Base-by-base conservation (phyloP, 257 asterid species). In the Fraxinus cuspidata region DNA sequence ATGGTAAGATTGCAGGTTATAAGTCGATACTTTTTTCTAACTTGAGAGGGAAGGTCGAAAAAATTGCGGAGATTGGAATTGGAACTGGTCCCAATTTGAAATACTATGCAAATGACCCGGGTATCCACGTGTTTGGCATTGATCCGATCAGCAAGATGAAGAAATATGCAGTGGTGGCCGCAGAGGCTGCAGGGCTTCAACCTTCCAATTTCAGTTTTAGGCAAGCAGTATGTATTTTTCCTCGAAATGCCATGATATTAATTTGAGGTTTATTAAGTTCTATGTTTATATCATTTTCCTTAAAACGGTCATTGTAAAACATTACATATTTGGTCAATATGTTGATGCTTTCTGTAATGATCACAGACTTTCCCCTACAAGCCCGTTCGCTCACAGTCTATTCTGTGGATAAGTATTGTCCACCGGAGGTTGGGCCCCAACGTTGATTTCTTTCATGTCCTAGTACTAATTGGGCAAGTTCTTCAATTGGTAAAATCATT, bases 81-180 rank as follows among this genome's bases (percentile, higher is more conserved):
- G 98, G 99, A 78, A 90, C 98, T 0, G 98, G 96, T 79, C 98
- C 99, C 13, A 94, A 94, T 80, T 83, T 94, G 38, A 92, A 88
- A 73, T 94, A 94, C 79, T 94, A 89, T 51, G 94, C 94, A 2
- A 83, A 81, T 78, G 73, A 79, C 75, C 87, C 86, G 1, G 89
- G 87, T 47, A 44, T 87, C 49, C 27, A 77, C 37, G 92, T 94
- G 83, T 67, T 83, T 65, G 99, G 98, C 72, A 80, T 91, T 21
- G 99, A 94, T 82, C 99, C 98, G 5, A 92, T 87, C 72, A 84
- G 77, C 82, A 91, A 92, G 81, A 94, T 94, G 99, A 91, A 91
- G 87, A 91, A 83, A 71, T 94, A 92, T 77, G 97, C 97, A 40
- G 78, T 53, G 73, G 88, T 87, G 42, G 92, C 97, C 65, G 97